Evolutionary conservation across 306 rosid genomes (phyloP).

Genomic region (Adenanthera pavonina): DNA sequence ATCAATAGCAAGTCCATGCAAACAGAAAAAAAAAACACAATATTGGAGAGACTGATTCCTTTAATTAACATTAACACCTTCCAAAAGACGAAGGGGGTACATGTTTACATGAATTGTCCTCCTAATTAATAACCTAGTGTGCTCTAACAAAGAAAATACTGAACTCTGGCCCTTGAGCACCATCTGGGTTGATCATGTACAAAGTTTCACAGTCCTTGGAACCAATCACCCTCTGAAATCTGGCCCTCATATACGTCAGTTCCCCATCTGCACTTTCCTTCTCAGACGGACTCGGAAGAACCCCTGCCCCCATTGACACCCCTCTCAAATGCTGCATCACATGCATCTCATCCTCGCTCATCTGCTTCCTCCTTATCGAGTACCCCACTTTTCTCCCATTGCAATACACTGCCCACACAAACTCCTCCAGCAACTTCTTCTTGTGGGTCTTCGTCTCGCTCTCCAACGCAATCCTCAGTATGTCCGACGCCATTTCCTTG

Average conservation of each 20-base stretch:
- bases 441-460: constrained; percentile 78
- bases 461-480: constrained; percentile 84
- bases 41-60: background rate
- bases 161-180: constrained; percentile 72
- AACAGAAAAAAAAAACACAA: background rate
- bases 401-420: constrained; percentile 91
- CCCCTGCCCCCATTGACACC: constrained; percentile 98
- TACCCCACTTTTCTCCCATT: constrained; percentile 91
- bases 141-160: constrained; percentile 90
- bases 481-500: constrained; percentile 89
- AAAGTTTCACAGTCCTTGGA: constrained; percentile 87
- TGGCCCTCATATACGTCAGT: constrained; percentile 84
- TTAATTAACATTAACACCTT: background rate
- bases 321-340: constrained; percentile 94
- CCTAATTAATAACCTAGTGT: constrained; percentile 43
- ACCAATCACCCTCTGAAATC: constrained; percentile 87
- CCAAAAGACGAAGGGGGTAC: background rate
- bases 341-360: constrained; percentile 86
- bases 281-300: constrained; percentile 61
- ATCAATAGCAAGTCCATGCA: background rate
- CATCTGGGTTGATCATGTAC: constrained; percentile 93
- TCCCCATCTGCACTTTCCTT: constrained; percentile 72
- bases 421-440: constrained; percentile 87
- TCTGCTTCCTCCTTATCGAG: constrained; percentile 74
- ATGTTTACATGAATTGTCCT: background rate